Evolutionary conservation across 345 rosid genomes (phyloP).

Genomic region (Eucalyptus microcorys): DNA sequence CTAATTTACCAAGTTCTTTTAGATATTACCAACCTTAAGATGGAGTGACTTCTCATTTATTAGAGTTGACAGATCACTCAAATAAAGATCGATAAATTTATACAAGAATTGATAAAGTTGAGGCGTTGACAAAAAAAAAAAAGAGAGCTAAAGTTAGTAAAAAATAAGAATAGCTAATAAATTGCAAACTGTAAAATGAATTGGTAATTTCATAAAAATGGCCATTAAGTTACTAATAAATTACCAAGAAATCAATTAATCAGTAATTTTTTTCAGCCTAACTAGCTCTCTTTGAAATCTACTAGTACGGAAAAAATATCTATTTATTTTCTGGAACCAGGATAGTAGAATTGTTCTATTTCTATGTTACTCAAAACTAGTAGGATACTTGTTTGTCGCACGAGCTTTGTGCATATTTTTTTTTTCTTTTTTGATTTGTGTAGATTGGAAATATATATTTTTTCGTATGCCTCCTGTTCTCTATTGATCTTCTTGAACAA

Average conservation of each 20-base stretch:
- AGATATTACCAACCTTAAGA: neutral
- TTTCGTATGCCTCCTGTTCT: rapidly evolving
- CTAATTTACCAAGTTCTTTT: neutral
- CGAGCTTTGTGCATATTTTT: too few species aligned
- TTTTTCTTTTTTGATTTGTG: rapidly evolving
- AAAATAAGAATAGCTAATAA: neutral
- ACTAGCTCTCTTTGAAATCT: neutral
- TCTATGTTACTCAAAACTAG: too few species aligned
- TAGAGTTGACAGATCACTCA: neutral
- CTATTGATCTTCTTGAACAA: too few species aligned
- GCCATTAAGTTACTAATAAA: neutral
- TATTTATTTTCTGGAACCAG: neutral
- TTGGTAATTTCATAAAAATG: neutral
- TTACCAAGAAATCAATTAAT: neutral
- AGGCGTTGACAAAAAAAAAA: neutral
- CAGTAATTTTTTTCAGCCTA: neutral
- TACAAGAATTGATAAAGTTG: neutral
- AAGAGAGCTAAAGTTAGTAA: neutral
- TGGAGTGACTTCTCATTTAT: neutral
- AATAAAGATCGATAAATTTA: neutral
- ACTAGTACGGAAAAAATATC: neutral
- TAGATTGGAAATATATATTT: too few species aligned
- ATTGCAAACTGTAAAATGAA: neutral
- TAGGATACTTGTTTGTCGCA: rapidly evolving
- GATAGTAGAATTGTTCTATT: too few species aligned